Base-by-base conservation (phyloP, 257 asterid species). In the Capsicum rhomboideum region DNA sequence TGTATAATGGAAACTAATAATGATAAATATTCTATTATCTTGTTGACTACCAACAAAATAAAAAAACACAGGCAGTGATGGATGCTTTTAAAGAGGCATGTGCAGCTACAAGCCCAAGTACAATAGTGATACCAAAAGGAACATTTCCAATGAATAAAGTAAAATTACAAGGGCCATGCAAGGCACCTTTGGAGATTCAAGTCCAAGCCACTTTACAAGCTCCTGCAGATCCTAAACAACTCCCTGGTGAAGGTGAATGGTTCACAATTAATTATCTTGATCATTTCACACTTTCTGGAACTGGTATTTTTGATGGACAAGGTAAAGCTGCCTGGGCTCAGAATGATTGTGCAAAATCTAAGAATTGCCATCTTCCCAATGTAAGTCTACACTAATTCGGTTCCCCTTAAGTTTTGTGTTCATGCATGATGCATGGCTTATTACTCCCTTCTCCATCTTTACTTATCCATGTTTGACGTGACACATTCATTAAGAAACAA, bases 11-110 rank as follows among this genome's bases (percentile, higher is more conserved):
- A 34, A 40, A 40, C 44, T 44, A 44, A 44, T 44, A 52, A 52
- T 13, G 20, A 52, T 14, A 52, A 11, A 13, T 13, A 13, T 52
- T 52, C 56, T 13, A 6, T 52, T 52, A 52, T 20, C 7, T 52
- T 14, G 71, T 28, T 34, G 66, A 6, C 17, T 37, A 64, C 2
- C 6, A 61, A 23, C 20, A 52, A 14, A 59, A 8, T 20, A 11
- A 46, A 59, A 56, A 18, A 7, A 3, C 3, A 64, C 40, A 88
- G 91, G 88, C 87, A 20, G 46, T 88, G 50, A 29, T 29, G 26
- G 83, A 72, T 69, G 91, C 91, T 2, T 88, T 88, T 87, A 86
- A 80, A 63, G 88, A 84, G 53, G 89, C 89, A 14, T 86, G 90
- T 82, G 85, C 86, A 31, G 63, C 88, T 9, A 26, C 55, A 54